Evolutionary conservation across 495 filamentous ascomycete genomes (phyloP).

Genomic region (Podospora pseudopauciseta): DNA sequence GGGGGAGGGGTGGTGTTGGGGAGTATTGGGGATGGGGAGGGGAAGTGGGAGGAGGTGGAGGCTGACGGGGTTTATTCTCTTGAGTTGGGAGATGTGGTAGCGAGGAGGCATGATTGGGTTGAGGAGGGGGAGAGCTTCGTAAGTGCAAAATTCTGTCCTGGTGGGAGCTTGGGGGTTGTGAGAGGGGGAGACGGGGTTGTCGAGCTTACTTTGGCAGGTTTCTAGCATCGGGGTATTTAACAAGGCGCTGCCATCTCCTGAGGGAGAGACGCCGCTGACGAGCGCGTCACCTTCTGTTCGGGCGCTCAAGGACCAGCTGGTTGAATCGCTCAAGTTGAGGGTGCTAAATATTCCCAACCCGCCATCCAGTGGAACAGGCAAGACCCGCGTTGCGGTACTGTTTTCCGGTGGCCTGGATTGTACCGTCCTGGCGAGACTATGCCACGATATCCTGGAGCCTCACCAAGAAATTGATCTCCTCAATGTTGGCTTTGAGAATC

Average conservation of each 20-base stretch:
- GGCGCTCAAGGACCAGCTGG: constrained; percentile 55
- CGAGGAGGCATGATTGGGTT: constrained; percentile 26
- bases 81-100: constrained; percentile 40
- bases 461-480: constrained; percentile 76
- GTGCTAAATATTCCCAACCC: constrained; percentile 65
- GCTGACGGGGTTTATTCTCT: constrained; percentile 72
- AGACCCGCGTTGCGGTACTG: constrained; percentile 68
- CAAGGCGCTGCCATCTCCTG: constrained; percentile 39
- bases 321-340: constrained; percentile 60
- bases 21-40: constrained; percentile 64
- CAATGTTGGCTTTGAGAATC: constrained; percentile 97
- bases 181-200: constrained; percentile 21
- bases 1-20: constrained; percentile 60
- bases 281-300: constrained; percentile 51
- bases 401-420: constrained; percentile 97
- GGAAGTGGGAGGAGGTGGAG: constrained; percentile 73
- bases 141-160: constrained; percentile 24
- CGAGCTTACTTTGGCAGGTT: constrained; percentile 49
- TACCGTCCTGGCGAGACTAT: constrained; percentile 75
- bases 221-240: constrained; percentile 62
- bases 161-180: too few species aligned
- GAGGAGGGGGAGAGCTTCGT: constrained; percentile 36
- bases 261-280: constrained; percentile 37
- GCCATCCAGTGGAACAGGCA: constrained; percentile 29
- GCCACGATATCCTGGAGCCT: constrained; percentile 71